phyloP scores from a whole-genome alignment of 1,284 basidiomycete species.

The Agaricales sp. region DNA sequence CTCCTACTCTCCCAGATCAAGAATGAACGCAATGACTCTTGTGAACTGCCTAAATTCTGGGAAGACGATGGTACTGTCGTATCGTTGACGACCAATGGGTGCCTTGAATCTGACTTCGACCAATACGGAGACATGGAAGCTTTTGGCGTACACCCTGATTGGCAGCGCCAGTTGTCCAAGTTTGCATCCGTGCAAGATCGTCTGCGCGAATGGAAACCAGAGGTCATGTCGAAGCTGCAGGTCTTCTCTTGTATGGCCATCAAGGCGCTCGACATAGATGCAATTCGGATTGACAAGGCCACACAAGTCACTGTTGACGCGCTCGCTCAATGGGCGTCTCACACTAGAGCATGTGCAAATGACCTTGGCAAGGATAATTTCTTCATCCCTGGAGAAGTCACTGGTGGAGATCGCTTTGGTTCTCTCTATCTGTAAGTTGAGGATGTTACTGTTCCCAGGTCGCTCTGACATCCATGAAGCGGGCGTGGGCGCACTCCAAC shows the following conservation, averaged over 20 bases:
- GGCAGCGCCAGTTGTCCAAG: conserved; percentile 88
- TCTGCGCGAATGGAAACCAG: conserved; percentile 78
- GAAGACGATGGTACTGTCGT: conserved; percentile 60
- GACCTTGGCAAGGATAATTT: conserved; percentile 75
- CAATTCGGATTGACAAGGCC: conserved; percentile 89
- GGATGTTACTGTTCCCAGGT: not conserved
- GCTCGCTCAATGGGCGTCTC: conserved; percentile 64
- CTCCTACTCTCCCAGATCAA: conserved; percentile 28
- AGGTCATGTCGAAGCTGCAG: conserved; percentile 67
- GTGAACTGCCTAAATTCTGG: conserved; percentile 72
- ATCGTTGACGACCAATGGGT: conserved; percentile 52
- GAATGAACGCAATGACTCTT: conserved; percentile 65
- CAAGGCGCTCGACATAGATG: conserved; percentile 80
- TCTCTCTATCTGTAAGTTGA: conserved; percentile 67
- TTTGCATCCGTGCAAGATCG: conserved; percentile 93
- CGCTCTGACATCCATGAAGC: conserved; percentile 22
- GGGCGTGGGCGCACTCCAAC: conserved; percentile 79
- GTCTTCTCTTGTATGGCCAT: conserved; percentile 79
- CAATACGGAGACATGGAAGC: conserved; percentile 94
- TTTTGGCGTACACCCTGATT: conserved; percentile 91
- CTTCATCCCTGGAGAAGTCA: conserved; percentile 85
- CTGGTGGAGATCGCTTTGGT: conserved; percentile 88
- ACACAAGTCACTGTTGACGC: conserved; percentile 84
- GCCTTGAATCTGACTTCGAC: conserved; percentile 77
- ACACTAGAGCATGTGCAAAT: conserved; percentile 64